Percentiles rank a stretch among this genome's conserved stretches.
Evolutionary conservation across 768 basidiomycete genomes (phyloP).

Genomic region (Agrocybe praecox): DNA sequence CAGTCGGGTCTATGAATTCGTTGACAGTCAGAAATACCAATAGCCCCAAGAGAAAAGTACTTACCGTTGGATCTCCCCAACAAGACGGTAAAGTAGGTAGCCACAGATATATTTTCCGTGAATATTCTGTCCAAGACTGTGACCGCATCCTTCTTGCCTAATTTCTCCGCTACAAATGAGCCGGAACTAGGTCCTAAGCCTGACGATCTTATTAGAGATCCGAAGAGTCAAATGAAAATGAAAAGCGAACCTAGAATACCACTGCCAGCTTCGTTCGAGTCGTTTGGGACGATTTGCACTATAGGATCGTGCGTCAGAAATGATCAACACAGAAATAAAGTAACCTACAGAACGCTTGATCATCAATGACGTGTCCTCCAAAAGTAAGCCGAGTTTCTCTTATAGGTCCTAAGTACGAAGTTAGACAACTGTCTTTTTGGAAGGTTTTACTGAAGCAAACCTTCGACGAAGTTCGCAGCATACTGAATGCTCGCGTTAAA

Average conservation of each 20-base stretch:
- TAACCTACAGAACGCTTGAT: conserved; percentile 52
- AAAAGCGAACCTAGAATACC: conserved; percentile 26
- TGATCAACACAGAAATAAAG: conserved; percentile 11
- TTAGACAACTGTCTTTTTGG: background rate
- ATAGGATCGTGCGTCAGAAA: background rate
- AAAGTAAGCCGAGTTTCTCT: conserved; percentile 46
- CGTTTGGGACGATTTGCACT: conserved; percentile 43
- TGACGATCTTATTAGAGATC: conserved; percentile 16
- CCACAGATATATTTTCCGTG: conserved; percentile 52
- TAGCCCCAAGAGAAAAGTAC: background rate
- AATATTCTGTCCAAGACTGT: conserved; percentile 70
- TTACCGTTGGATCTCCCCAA: conserved; percentile 56
- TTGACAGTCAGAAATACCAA: background rate
- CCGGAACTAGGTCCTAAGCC: conserved; percentile 68
- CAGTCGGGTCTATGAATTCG: conserved; percentile 41
- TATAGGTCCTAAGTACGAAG: conserved; percentile 37
- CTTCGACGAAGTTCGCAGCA: conserved; percentile 54
- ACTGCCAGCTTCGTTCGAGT: conserved; percentile 29
- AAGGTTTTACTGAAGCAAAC: conserved; percentile 29
- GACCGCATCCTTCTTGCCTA: conserved; percentile 42
- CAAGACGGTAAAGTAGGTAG: conserved; percentile 65
- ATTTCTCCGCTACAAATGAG: conserved; percentile 44
- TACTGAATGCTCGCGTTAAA: conserved; percentile 45
- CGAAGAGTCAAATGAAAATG: background rate
- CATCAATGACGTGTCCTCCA: conserved; percentile 40